Base-by-base conservation (phyloP, 257 asterid genomes). In the Paulownia fortunei region DNA sequence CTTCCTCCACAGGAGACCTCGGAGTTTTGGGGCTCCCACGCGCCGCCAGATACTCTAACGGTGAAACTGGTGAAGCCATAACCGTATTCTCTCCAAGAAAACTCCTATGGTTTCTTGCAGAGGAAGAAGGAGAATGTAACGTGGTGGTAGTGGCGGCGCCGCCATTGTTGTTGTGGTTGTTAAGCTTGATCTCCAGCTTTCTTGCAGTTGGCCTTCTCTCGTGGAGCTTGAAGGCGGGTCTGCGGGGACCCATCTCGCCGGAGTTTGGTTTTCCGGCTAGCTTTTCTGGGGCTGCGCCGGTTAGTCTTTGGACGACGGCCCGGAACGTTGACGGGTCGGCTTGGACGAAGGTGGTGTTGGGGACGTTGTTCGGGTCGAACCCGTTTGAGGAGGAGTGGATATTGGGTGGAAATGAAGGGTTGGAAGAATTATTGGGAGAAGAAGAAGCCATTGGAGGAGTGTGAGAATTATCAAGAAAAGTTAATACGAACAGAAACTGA, bases 301-400 rank as follows among this genome's bases (percentile, higher is more conserved):
- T 94, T 64, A 90, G 90, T 60, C 84, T 84, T 44, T 94, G 98
- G 58, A 94, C 98, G 30, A 92, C 89, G 18, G 89, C 84, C 8
- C 93, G 92, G 91, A 94, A 94, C 37, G 87, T 89, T 15, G 97
- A 86, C 0, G 92, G 94, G 73, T 94, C 95, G 67, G 98, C 91
- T 80, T 89, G 91, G 37, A 94, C 92, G 74, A 88, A 94, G 34
- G 97, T 92, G 18, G 95, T 92, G 85, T 87, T 86, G 1, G 85
- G 88, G 6, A 82, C 13, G 32, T 90, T 79, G 18, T 52, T 74
- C 6, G 83, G 86, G 71, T 88, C 86, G 74, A 54, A 73, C 19
- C 79, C 85, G 70, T 58, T 76, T 42, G 65, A 19, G 65, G 21
- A 64, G 5, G 47, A 34, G 46, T 36, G 82, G 67, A 70, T 66